Conservation (phyloP, 2,329 filamentous ascomycete species). For the Graphiopsis chlorocephala region DNA sequence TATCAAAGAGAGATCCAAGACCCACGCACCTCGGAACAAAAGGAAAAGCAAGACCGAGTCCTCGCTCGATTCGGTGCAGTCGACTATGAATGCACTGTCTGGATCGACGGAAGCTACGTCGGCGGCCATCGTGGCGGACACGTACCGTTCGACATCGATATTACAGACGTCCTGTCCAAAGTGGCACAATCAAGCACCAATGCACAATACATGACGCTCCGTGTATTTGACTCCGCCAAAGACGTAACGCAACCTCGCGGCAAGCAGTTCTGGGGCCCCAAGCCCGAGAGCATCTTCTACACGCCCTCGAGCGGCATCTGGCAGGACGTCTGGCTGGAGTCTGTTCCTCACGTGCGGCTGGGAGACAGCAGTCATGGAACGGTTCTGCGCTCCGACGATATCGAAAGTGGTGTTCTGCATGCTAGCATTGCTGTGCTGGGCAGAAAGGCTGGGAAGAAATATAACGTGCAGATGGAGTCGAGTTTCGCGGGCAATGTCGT, state of each 20-base stretch:
- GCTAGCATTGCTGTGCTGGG: slow-evolving; percentile 52
- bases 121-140: slow-evolving; percentile 59
- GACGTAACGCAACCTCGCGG: slow-evolving; percentile 65
- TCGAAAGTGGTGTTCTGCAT: slow-evolving; percentile 51
- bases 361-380: slow-evolving; percentile 59
- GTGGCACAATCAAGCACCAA: slow-evolving; percentile 21
- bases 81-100: slow-evolving; percentile 60
- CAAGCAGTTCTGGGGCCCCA: slow-evolving; percentile 61
- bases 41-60: slow-evolving; percentile 40
- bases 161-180: slow-evolving; percentile 45
- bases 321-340: slow-evolving; percentile 69
- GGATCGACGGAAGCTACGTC: slow-evolving; percentile 53
- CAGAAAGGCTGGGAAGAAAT: slow-evolving; percentile 46
- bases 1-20: slow-evolving; percentile 51
- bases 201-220: slow-evolving; percentile 49
- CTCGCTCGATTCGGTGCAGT: slow-evolving; percentile 60
- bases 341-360: slow-evolving; percentile 52
- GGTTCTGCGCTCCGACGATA: slow-evolving; percentile 54
- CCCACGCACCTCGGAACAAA: slow-evolving; percentile 24
- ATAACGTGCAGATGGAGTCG: slow-evolving; percentile 54
- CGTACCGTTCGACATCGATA: slow-evolving; percentile 56
- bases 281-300: slow-evolving; percentile 68
- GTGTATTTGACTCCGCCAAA: slow-evolving; percentile 62
- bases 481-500: slow-evolving; percentile 51
- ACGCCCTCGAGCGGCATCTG: slow-evolving; percentile 71